Base-by-base conservation (phyloP, 371 early-diverging fungal genomes). In the Umbelopsis sp. region DNA sequence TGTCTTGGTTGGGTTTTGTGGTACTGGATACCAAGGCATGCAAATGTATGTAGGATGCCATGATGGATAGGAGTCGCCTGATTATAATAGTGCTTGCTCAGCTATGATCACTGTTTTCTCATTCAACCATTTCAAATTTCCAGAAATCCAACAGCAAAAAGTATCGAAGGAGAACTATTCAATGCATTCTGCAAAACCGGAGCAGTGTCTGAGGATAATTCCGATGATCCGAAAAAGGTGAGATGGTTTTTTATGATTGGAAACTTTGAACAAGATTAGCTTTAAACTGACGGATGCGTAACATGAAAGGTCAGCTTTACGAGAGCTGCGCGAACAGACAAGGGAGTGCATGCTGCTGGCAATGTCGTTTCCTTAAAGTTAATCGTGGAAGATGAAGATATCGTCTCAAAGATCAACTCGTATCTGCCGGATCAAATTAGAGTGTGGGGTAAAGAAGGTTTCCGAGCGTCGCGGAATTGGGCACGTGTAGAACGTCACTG, bases 321-420 rank as follows among this genome's bases (percentile, higher is more conserved):
- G 85, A 82, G 99, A 63, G 92, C 97, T 4, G 99, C 98, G 4
- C 86, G 99, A 32, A 99, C 99, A 0, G 99, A 99, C 78, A 99
- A 99, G 82, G 99, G 99, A 14, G 99, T 99, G 0, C 99, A 98
- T 77, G 99, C 99, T 29, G 96, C 95, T 32, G 96, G 99, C 38
- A 96, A 98, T 68, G 91, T 99, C 1, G 90, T 97, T 25, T 92
- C 96, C 2, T 73, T 94, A 44, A 99, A 99, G 82, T 89, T 97
- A 90, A 88, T 93, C 65, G 78, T 89, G 22, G 92, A 91, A 50
- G 88, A 92, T 64, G 37, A 68, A 35, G 80, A 88, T 20, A 80
- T 95, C 25, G 82, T 97, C 14, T 72, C 82, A n/a, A 89, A 87
- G 72, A 80, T 96, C 74, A 97, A 96, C 80, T 71, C 71, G 35